These are phyloP conservation scores for Apophysomyces trapeziformis DNA, from an alignment of 371 early-diverging fungal species.

Conservation along the genomic window DNA sequence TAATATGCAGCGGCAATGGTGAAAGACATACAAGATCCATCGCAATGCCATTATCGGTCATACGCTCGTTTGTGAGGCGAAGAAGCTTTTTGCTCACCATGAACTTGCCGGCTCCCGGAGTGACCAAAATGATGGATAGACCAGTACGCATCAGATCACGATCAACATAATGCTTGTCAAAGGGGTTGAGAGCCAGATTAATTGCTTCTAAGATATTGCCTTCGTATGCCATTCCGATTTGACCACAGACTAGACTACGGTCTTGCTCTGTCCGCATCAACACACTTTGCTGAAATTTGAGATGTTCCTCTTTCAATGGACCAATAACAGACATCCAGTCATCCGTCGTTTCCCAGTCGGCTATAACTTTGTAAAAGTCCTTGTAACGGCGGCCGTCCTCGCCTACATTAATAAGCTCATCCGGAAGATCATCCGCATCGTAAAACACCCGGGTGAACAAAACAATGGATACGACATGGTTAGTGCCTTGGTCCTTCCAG, in stretches of 20 bases:
- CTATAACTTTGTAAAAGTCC: constrained; percentile 94
- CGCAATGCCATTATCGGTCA: constrained; percentile 93
- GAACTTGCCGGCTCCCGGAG: constrained; percentile 89
- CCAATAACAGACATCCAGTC: constrained; percentile 87
- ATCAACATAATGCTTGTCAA: constrained; percentile 92
- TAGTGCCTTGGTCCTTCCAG: constrained; percentile 87
- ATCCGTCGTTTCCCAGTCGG: constrained; percentile 88
- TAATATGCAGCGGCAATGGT: constrained; percentile 85
- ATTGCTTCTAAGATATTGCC: constrained; percentile 96
- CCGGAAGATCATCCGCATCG: constrained; percentile 57
- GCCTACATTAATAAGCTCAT: constrained; percentile 48
- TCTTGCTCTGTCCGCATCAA: constrained; percentile 59
- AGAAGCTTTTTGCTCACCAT: constrained; percentile 82
- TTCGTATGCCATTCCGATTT: constrained; percentile 77
- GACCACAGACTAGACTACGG: constrained; percentile 62
- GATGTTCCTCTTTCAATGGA: constrained; percentile 81
- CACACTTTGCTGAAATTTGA: constrained; percentile 80
- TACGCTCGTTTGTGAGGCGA: constrained; percentile 91
- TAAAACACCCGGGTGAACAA: constrained; percentile 91
- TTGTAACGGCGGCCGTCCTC: constrained; percentile 72
- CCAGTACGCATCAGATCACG: constrained; percentile 93
- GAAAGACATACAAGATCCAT: constrained; percentile 93
- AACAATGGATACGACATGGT: constrained; percentile 96
- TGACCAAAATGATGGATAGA: constrained; percentile 89
- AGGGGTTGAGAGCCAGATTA: constrained; percentile 93